phyloP scores from a whole-genome alignment of 805 yeast species.

The Torulaspora maleeae region DNA sequence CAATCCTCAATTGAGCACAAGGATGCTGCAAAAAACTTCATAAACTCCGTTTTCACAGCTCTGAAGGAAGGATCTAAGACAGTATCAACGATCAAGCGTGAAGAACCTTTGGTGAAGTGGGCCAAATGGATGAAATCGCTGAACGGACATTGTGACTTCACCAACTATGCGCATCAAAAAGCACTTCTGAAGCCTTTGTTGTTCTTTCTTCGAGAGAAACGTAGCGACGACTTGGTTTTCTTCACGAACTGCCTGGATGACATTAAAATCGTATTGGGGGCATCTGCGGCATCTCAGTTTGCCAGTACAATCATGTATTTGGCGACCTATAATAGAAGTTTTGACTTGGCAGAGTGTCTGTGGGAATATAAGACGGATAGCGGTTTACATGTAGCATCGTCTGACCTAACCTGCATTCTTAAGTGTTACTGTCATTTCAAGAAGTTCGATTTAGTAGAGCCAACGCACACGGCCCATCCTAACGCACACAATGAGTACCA shows the following conservation, averaged over 20 bases:
- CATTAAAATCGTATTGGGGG: slow-evolving; percentile 14
- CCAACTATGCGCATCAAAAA: slow-evolving; percentile 20
- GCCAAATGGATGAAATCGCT: slow-evolving; percentile 21
- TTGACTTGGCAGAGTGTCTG: slow-evolving; percentile 18
- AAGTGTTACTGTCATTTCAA: slow-evolving; percentile 21
- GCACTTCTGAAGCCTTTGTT: slow-evolving; percentile 19
- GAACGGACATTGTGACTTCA: slow-evolving; percentile 29
- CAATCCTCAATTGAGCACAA: slow-evolving; percentile 23
- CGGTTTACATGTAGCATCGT: slow-evolving; percentile 14
- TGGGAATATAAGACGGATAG: slow-evolving; percentile 35
- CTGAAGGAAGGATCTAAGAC: slow-evolving; percentile 5
- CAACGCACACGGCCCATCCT: slow-evolving; percentile 38
- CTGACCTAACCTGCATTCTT: slow-evolving; percentile 27
- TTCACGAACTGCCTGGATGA: slow-evolving; percentile 5
- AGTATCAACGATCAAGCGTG: slow-evolving; percentile 1
- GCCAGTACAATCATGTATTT: slow-evolving; percentile 29
- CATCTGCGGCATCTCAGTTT: slow-evolving; percentile 26
- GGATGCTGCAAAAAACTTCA: slow-evolving; percentile 14
- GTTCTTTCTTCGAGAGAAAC: slow-evolving; percentile 15
- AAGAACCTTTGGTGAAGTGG: slow-evolving; percentile 24
- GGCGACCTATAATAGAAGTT: slow-evolving; percentile 14
- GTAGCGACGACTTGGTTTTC: background rate
- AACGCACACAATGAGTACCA: slow-evolving; percentile 40
- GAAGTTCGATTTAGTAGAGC: slow-evolving; percentile 27
- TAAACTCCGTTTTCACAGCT: slow-evolving; percentile 17